Evolutionary conservation across 2,329 filamentous ascomycete species (phyloP).

Genomic region (Biscogniauxia marginata): DNA sequence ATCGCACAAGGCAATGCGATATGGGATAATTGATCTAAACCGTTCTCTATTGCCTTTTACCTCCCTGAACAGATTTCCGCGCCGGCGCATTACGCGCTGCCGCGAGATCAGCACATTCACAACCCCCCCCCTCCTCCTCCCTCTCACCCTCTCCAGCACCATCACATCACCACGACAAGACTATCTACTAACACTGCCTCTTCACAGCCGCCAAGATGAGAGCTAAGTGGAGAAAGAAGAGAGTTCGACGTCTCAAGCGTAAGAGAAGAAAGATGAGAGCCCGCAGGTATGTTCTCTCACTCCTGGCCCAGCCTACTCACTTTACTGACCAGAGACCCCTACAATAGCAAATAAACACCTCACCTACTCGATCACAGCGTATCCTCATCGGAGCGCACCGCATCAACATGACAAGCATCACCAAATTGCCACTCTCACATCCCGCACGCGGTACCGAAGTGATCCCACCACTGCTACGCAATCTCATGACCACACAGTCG

Average conservation of each 20-base stretch:
- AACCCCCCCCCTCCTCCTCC: neutral
- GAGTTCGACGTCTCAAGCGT: constrained; percentile 96
- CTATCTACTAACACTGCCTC: constrained; percentile 14
- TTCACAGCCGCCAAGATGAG: constrained; percentile 58
- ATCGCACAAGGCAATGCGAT: neutral
- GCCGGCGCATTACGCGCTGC: neutral
- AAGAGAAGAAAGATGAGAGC: constrained; percentile 99
- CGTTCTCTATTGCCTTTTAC: neutral
- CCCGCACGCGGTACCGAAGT: constrained; percentile 27
- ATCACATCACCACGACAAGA: neutral
- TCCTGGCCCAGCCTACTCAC: neutral
- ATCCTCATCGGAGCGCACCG: constrained; percentile 29
- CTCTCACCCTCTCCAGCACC: neutral
- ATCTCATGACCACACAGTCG: constrained; percentile 6
- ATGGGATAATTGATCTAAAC: neutral
- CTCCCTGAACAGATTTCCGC: neutral
- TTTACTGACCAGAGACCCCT: constrained; percentile 1
- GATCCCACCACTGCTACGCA: neutral
- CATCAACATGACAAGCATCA: constrained; percentile 36
- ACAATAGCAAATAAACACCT: constrained; percentile 43
- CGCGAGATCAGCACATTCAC: neutral
- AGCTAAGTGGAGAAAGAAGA: constrained; percentile 99
- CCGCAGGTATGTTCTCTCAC: constrained; percentile 72
- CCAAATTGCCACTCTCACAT: constrained; percentile 29
- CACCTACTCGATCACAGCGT: constrained; percentile 41